Base-by-base conservation (phyloP, 768 basidiomycete species). In the Cystofilobasidium bisporidii region DNA sequence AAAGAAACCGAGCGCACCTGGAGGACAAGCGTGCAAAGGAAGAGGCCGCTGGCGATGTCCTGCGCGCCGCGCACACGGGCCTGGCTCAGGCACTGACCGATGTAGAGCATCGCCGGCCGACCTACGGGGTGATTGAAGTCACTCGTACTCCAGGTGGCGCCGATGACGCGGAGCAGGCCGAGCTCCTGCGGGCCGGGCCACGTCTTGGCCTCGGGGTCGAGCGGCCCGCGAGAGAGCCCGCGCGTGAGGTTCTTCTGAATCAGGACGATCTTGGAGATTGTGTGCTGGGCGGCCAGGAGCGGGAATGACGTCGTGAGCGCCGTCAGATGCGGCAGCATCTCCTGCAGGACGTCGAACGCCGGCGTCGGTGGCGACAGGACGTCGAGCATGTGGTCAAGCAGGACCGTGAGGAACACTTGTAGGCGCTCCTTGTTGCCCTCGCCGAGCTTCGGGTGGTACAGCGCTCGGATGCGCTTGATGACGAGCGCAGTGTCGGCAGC, bases 181-280 rank as follows among this genome's bases (percentile, higher is more conserved):
- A 99, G 81, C 76, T 99, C 96, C 6, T 90, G 78, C 4, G 85
- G 76, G 33, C 87, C 87, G 9, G 96, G 94, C 86, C 90, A 98
- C 0, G 91, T 97, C 78, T 84, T 88, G 3, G 89, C 81, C 12
- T 83, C 80, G 0, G 76, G 76, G 30, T 82, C 78, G 18, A 83
- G 78, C 0, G 88, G 79, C 0, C 89, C 90, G 10, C 81, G 81
- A 3, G 86, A 82, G 22, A 99, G 79, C 11, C 92, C 93, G 12
- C 85, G 85, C 61, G 84, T 84, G 63, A 98, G 83, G 75, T 97
- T 96, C 80, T 91, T 92, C 76, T 97, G 86, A 91, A 98, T 96
- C 8, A 96, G 78, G 14, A 81, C 78, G 53, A 98, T 81, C 77
- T 97, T 98, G 33, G 82, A 79, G 69, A 88, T 83, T 77, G 93